Evolutionary conservation across 2,329 filamentous ascomycete genomes (phyloP).

Genomic region (Epichloe sibirici): DNA sequence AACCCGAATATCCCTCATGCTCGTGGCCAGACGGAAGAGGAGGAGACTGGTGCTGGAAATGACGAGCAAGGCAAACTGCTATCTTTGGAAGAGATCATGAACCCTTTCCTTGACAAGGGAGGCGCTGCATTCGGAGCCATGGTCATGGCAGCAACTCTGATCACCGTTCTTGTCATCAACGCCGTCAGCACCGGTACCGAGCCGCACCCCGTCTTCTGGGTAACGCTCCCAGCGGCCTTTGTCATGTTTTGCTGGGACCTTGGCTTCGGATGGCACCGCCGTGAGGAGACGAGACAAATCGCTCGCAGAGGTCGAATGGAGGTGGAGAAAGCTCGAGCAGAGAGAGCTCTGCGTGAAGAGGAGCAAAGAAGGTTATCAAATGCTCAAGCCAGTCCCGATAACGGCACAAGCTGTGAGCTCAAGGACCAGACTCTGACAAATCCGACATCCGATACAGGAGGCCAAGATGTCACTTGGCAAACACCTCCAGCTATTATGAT

Average conservation of each 20-base stretch:
- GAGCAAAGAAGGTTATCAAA: constrained; percentile 2
- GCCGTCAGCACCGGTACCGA: constrained; percentile 39
- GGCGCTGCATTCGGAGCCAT: constrained; percentile 52
- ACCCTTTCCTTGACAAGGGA: constrained; percentile 57
- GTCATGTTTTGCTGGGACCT: constrained; percentile 61
- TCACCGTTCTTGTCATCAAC: constrained; percentile 54
- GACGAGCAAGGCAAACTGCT: constrained; percentile 41
- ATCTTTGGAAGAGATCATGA: constrained; percentile 61
- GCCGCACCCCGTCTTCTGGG: constrained; percentile 50
- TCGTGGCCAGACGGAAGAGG: constrained; percentile 40
- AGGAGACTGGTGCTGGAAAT: constrained; percentile 31
- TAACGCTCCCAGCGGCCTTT: constrained; percentile 56
- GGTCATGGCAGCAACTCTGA: constrained; percentile 54
- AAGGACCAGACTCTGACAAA: not conserved
- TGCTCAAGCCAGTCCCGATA: not conserved
- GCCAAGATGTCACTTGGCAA: not conserved
- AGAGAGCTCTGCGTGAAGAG: constrained; percentile 8
- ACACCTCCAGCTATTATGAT: constrained; percentile 10
- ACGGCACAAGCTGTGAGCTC: not conserved
- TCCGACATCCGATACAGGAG: not conserved
- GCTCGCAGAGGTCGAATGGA: constrained; percentile 39
- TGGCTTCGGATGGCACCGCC: constrained; percentile 47
- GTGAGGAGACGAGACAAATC: constrained; percentile 50
- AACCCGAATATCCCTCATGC: constrained; percentile 63
- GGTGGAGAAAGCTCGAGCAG: constrained; percentile 9